Evolutionary conservation across 2,329 filamentous ascomycete species (phyloP).

Genomic region (Fusarium nisikadoi): DNA sequence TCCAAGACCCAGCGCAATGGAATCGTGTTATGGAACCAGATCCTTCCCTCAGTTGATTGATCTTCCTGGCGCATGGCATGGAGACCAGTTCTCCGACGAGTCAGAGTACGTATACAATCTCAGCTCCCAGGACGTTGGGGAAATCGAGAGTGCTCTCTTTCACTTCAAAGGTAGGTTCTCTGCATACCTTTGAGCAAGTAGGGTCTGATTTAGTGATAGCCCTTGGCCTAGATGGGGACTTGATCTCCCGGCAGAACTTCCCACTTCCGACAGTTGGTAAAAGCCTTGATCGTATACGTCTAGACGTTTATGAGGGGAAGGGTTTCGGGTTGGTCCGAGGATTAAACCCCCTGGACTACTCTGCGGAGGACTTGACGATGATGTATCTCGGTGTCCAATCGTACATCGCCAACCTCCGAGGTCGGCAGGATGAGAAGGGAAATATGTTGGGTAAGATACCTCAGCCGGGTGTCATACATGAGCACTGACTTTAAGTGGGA

Average conservation of each 20-base stretch:
- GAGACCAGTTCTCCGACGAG: rapidly evolving
- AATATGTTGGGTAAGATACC: slow-evolving; percentile 66
- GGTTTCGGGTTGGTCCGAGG: slow-evolving; percentile 74
- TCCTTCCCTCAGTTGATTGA: background rate
- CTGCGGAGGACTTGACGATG: slow-evolving; percentile 69
- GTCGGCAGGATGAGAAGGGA: slow-evolving; percentile 69
- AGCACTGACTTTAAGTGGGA: rapidly evolving
- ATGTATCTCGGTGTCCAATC: slow-evolving; percentile 73
- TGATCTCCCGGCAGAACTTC: slow-evolving; percentile 67
- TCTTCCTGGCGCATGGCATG: background rate
- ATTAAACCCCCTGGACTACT: slow-evolving; percentile 64
- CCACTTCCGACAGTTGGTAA: slow-evolving; percentile 66
- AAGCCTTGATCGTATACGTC: slow-evolving; percentile 61
- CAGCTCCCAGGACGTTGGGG: rapidly evolving
- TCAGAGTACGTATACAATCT: background rate
- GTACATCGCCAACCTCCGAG: slow-evolving; percentile 70
- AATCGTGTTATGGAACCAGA: background rate
- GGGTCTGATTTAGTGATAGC: slow-evolving; percentile 46
- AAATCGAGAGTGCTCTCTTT: background rate
- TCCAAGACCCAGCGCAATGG: background rate
- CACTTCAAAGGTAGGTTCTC: background rate
- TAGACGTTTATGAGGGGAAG: slow-evolving; percentile 66
- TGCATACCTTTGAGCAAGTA: rapidly evolving
- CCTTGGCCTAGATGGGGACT: slow-evolving; percentile 64
- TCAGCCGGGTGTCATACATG: rapidly evolving